These are phyloP conservation scores for Ceratocystis ficicola DNA, from an alignment of 2,329 filamentous ascomycete species.

Conservation along the genomic window DNA sequence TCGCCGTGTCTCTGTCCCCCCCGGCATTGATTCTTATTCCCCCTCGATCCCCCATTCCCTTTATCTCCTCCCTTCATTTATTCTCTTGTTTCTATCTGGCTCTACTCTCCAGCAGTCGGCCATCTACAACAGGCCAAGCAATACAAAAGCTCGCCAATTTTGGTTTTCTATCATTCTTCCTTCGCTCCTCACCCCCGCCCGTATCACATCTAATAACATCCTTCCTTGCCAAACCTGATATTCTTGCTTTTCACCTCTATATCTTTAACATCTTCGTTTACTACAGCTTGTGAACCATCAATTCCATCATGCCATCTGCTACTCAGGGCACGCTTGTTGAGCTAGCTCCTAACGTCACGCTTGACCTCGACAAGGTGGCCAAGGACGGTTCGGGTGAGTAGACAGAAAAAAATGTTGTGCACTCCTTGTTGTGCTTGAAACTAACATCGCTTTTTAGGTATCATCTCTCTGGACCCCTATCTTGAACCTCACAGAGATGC, in stretches of 20 bases:
- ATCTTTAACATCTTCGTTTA: neutral
- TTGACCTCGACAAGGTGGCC: slow-evolving; percentile 31
- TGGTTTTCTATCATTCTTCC: neutral
- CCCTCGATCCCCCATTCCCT: neutral
- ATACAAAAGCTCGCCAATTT: neutral
- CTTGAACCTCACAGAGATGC: slow-evolving; percentile 71
- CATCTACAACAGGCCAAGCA: neutral
- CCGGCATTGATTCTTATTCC: neutral
- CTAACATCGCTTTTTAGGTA: slow-evolving; percentile 43
- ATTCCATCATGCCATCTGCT: slow-evolving; percentile 18
- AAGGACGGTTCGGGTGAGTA: slow-evolving; percentile 60
- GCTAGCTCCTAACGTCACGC: slow-evolving; percentile 22
- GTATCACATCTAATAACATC: neutral
- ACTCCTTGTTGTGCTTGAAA: neutral
- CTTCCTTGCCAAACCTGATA: neutral
- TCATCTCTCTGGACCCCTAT: slow-evolving; percentile 78
- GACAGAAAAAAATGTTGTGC: neutral
- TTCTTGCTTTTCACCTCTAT: neutral
- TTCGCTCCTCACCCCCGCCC: neutral
- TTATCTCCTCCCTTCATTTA: neutral
- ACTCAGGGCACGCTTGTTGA: slow-evolving; percentile 18
- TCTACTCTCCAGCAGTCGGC: neutral
- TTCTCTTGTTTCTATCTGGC: neutral
- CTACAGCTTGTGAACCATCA: neutral
- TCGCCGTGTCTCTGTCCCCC: neutral